Base-by-base conservation (phyloP, 2,329 filamentous ascomycete species). In the Hymenoscyphus repandus region DNA sequence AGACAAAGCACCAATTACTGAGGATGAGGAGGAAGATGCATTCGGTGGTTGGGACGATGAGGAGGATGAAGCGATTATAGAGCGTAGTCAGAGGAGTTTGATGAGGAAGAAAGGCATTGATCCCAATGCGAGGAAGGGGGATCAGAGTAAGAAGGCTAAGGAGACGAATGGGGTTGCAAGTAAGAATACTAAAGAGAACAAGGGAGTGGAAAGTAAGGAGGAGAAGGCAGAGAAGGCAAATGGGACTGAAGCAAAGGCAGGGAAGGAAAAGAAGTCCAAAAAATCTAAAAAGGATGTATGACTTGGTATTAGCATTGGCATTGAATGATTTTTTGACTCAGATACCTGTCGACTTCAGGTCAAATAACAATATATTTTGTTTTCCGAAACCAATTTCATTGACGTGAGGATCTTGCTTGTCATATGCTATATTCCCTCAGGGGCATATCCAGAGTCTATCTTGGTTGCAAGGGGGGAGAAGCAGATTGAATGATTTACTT, bases 1-100 rank as follows among this genome's bases (percentile, higher is more conserved):
- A 15, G 86, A 93, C 68, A 86, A 81, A 73, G 82, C 84, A 1
- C 87, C 86, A 11, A 53, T 64, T 13, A 74, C 71, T 13, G 60
- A 61, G n/a, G 56, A 60, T 10, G 63, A 62, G 7, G 65, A 64
- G 27, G 73, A 72, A 15, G 79, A 80, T 53, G 73, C 73, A 44
- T 91, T 91, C 66, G 86, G 82, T 45, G 85, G 79, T 1, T 92
- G 88, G 65, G 82, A 90, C 53, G 86, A 90, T 0, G 81, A 85
- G 0, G 85, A 84, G 65, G 88, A 92, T 64, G 69, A 76, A 60
- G 76, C 82, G 60, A 84, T 85, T 65, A 89, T 91, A 39, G 78
- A 85, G 63, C 81, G 82, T 61, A 86, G 82, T n/a, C 83, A 84
- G 73, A 79, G 80, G 58, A 89, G 86, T 62, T 79, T 82, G 53